These are phyloP conservation scores for Mycena filopes DNA, from an alignment of 768 basidiomycete genomes.

Conservation along the genomic window DNA sequence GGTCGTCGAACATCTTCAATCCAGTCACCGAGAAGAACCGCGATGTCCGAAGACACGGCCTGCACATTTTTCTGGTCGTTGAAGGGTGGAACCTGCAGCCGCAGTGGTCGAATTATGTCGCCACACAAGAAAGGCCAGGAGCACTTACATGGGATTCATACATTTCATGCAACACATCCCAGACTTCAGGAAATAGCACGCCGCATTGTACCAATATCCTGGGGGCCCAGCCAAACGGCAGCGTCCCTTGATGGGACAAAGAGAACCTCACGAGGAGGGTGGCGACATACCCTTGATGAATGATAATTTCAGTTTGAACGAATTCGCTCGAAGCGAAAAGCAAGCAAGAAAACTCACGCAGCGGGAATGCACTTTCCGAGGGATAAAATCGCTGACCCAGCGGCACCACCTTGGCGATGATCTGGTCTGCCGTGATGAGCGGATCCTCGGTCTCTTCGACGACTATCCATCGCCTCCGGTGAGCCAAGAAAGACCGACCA, in stretches of 20 bases:
- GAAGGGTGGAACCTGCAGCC: constrained; percentile 78
- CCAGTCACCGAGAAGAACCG: constrained; percentile 84
- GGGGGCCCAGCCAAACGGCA: constrained; percentile 86
- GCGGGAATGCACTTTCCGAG: constrained; percentile 89
- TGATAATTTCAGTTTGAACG: background rate
- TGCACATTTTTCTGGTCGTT: constrained; percentile 84
- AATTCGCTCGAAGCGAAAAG: constrained; percentile 4
- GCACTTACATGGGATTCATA: constrained; percentile 84
- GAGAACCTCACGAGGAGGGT: constrained; percentile 81
- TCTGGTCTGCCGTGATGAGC: constrained; percentile 64
- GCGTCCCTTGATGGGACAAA: constrained; percentile 63
- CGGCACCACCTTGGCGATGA: constrained; percentile 72
- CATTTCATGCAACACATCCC: constrained; percentile 87
- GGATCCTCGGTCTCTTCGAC: constrained; percentile 67
- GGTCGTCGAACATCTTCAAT: constrained; percentile 79
- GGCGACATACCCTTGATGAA: constrained; percentile 76
- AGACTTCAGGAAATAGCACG: constrained; percentile 83
- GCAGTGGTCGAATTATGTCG: background rate
- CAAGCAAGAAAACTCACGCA: constrained; percentile 64
- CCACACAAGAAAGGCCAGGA: background rate
- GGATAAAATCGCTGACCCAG: constrained; percentile 91
- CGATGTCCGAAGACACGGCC: constrained; percentile 83
- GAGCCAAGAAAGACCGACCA: constrained; percentile 4
- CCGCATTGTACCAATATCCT: constrained; percentile 83
- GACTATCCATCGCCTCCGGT: constrained; percentile 50